These are phyloP conservation scores for Orbilia blumenaviensis DNA, from an alignment of 2,329 filamentous ascomycete genomes.

Conservation along the genomic window DNA sequence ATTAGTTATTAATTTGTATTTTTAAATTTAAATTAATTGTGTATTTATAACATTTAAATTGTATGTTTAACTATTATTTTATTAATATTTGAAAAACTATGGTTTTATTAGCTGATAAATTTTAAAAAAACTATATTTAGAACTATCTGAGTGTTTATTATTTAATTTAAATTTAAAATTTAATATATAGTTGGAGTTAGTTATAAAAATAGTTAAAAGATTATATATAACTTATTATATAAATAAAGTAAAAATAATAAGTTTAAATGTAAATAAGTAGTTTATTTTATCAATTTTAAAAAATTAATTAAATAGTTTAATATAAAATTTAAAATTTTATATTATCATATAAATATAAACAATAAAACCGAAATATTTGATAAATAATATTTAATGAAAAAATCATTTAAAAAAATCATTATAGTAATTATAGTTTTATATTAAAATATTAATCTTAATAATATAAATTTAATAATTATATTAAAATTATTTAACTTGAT, in stretches of 20 bases:
- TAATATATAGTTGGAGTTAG: neutral
- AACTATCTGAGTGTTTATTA: neutral
- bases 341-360: neutral
- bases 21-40: neutral
- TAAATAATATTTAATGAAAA: neutral
- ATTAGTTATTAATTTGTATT: neutral
- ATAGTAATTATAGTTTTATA: neutral
- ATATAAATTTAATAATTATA: neutral
- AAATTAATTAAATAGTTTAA: neutral
- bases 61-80: neutral
- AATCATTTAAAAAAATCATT: neutral
- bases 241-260: neutral
- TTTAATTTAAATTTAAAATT: constrained; percentile 6
- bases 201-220: neutral
- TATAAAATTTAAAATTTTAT: neutral
- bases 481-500: neutral
- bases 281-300: constrained; percentile 1
- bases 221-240: neutral
- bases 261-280: neutral
- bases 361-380: neutral
- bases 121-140: neutral
- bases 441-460: neutral
- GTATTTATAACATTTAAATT: neutral
- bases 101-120: neutral
- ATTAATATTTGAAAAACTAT: neutral